phyloP scores from a whole-genome alignment of 2,329 filamentous ascomycete species.

The Trichoderma sp. region DNA sequence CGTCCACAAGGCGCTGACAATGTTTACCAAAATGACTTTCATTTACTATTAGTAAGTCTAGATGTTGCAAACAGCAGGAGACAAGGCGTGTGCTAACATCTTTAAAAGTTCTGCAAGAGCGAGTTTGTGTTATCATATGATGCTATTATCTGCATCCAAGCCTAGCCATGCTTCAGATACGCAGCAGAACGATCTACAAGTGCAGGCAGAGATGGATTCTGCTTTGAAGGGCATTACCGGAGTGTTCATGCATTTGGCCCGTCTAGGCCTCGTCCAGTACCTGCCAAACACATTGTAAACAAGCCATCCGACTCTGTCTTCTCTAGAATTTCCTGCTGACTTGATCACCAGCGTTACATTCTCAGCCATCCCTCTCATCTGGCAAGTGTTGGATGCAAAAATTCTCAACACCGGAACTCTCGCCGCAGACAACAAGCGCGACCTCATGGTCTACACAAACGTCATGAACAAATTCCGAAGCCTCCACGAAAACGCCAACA shows the following conservation, averaged over 20 bases:
- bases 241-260: slow-evolving; percentile 6
- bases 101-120: background rate
- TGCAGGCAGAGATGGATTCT: slow-evolving; percentile 13
- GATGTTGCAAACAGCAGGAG: background rate
- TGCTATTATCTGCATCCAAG: background rate
- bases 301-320: background rate
- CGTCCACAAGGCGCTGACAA: slow-evolving; percentile 4
- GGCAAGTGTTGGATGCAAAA: slow-evolving; percentile 14
- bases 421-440: slow-evolving; percentile 7
- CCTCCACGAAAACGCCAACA: slow-evolving; percentile 12
- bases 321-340: background rate
- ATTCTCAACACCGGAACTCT: background rate
- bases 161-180: background rate
- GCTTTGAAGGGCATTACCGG: background rate
- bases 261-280: slow-evolving; percentile 1
- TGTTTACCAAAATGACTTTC: slow-evolving; percentile 14
- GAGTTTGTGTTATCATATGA: slow-evolving; percentile 14
- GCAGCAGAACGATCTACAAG: background rate
- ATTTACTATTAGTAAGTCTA: slow-evolving; percentile 10
- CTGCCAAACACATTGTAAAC: slow-evolving; percentile 15
- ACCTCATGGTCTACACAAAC: slow-evolving; percentile 14
- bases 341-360: background rate
- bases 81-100: background rate
- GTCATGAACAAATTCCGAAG: slow-evolving; percentile 16
- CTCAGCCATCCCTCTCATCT: slow-evolving; percentile 6